These are phyloP conservation scores for Boletus barrowsii DNA, from an alignment of 768 basidiomycete species.

Conservation along the genomic window DNA sequence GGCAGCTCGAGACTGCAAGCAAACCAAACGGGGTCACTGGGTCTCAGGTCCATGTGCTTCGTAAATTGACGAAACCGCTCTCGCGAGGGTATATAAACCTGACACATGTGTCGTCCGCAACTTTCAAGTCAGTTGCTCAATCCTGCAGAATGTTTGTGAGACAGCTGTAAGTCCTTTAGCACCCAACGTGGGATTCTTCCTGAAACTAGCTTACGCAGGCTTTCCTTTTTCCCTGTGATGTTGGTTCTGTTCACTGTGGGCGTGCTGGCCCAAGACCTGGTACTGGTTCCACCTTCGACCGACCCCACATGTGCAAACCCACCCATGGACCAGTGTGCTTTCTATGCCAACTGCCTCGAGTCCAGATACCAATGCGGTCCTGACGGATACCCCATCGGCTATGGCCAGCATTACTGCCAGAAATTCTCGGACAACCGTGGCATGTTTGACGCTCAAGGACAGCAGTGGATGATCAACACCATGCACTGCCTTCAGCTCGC, in stretches of 20 bases:
- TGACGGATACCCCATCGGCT: constrained; percentile 41
- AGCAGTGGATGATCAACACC: constrained; percentile 42
- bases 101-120: too few species aligned
- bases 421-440: constrained; percentile 34
- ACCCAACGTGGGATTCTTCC: background rate
- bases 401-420: constrained; percentile 40
- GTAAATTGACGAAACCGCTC: too few species aligned
- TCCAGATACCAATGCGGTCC: constrained; percentile 44
- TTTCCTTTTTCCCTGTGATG: background rate
- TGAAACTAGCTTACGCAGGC: background rate
- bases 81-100: too few species aligned
- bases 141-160: background rate
- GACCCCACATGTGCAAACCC: constrained; percentile 27
- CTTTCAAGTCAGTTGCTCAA: background rate
- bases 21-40: too few species aligned
- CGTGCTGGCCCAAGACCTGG: background rate
- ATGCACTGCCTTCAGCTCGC: constrained; percentile 46
- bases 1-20: too few species aligned
- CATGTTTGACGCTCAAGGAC: constrained; percentile 32
- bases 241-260: background rate
- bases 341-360: constrained; percentile 46
- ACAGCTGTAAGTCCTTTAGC: background rate
- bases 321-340: constrained; percentile 38
- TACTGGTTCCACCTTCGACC: constrained; percentile 14
- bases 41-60: too few species aligned